Conservation (phyloP, 306 rosid genomes). For the Astragalus membranaceus region DNA sequence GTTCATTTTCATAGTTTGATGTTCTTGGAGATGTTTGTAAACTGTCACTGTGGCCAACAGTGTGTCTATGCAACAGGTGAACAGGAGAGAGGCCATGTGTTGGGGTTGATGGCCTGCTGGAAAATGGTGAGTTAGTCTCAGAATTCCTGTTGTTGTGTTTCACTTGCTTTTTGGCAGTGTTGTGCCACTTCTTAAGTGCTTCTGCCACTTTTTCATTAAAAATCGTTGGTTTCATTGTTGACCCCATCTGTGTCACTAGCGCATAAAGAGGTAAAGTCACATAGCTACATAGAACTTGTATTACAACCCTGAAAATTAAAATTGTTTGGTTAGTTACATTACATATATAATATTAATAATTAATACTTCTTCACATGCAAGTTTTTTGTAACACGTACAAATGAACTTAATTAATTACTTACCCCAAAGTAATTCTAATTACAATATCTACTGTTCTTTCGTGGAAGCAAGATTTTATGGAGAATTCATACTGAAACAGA, state of each 20-base stretch:
- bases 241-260: slow-evolving; percentile 92
- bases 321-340: no score
- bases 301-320: slow-evolving; percentile 56
- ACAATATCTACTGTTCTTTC: slow-evolving; percentile 25
- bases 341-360: no score
- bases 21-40: slow-evolving; percentile 34
- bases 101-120: slow-evolving; percentile 58
- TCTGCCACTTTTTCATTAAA: slow-evolving; percentile 54
- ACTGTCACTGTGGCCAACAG: slow-evolving; percentile 21
- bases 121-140: slow-evolving; percentile 36
- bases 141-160: slow-evolving; percentile 31
- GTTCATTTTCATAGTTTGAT: slow-evolving; percentile 33
- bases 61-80: slow-evolving; percentile 44
- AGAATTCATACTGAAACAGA: slow-evolving; percentile 44
- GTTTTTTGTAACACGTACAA: no score
- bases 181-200: slow-evolving; percentile 61
- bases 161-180: slow-evolving; percentile 37
- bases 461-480: slow-evolving; percentile 51
- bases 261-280: slow-evolving; percentile 90
- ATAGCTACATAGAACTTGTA: slow-evolving; percentile 74
- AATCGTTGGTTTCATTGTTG: slow-evolving; percentile 57
- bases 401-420: no score
- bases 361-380: no score
- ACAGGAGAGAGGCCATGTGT: slow-evolving; percentile 58
- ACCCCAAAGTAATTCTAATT: slow-evolving; percentile 64